Percentiles rank a stretch among this genome's conserved stretches.
These are phyloP conservation scores for Naganishia cerealis DNA, from an alignment of 1,284 basidiomycete genomes.

Conservation along the genomic window DNA sequence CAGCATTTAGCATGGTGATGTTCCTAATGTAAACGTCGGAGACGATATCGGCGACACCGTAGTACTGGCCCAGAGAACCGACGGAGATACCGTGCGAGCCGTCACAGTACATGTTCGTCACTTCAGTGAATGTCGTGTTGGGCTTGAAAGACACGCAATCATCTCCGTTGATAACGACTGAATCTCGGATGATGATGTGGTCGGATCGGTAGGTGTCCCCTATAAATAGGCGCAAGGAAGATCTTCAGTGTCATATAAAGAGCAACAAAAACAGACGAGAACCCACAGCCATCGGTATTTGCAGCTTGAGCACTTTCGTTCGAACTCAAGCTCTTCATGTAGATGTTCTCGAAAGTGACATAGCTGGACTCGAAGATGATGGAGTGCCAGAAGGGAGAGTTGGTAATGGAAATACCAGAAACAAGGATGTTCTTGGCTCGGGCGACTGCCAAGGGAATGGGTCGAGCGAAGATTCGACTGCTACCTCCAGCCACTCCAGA, in stretches of 20 bases:
- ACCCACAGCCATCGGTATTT: constrained; percentile 69
- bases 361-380: constrained; percentile 37
- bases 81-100: constrained; percentile 62
- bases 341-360: constrained; percentile 40
- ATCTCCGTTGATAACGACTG: constrained; percentile 56
- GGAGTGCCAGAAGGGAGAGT: constrained; percentile 46
- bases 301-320: constrained; percentile 39
- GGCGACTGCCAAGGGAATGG: constrained; percentile 63
- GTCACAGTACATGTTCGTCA: constrained; percentile 63
- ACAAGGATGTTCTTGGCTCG: constrained; percentile 63
- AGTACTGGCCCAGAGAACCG: constrained; percentile 62
- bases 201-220: constrained; percentile 62
- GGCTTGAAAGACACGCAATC: constrained; percentile 70
- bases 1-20: constrained; percentile 63
- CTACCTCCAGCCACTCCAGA: constrained; percentile 56
- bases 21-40: constrained; percentile 63
- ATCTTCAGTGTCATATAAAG: constrained; percentile 35
- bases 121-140: constrained; percentile 64
- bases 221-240: not conserved
- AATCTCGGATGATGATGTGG: constrained; percentile 42
- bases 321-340: constrained; percentile 37
- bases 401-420: constrained; percentile 50
- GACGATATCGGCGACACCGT: constrained; percentile 64
- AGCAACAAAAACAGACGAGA: constrained; percentile 55
- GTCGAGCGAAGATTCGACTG: constrained; percentile 60